These are phyloP conservation scores for Yamadazyma songkhlaensis DNA, from an alignment of 1,139 yeast genomes.

Conservation along the genomic window DNA sequence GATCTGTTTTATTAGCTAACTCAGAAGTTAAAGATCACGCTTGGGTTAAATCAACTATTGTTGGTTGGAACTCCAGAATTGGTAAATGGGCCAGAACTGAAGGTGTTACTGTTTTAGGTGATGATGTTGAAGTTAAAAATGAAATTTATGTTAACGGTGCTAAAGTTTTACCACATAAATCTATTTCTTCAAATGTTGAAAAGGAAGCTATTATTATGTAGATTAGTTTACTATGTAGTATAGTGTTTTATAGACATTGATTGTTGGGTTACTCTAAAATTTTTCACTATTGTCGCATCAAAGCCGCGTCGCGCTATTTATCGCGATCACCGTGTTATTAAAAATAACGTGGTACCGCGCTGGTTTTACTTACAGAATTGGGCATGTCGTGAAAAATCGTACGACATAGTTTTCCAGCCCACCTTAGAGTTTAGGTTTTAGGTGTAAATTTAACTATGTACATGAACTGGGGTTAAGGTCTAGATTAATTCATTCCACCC, in stretches of 20 bases:
- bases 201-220: slow-evolving; percentile 97
- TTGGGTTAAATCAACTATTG: slow-evolving; percentile 95
- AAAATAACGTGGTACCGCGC: too few species aligned
- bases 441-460: too few species aligned
- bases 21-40: slow-evolving; percentile 96
- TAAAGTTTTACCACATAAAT: slow-evolving; percentile 97
- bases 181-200: slow-evolving; percentile 94
- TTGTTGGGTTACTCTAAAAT: neutral
- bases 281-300: too few species aligned
- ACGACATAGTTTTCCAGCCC: too few species aligned
- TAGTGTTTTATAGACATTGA: slow-evolving; percentile 1
- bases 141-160: slow-evolving; percentile 99
- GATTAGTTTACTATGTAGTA: neutral
- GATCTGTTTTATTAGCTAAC: slow-evolving; percentile 90
- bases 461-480: too few species aligned
- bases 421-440: too few species aligned
- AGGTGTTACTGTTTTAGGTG: slow-evolving; percentile 97
- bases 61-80: slow-evolving; percentile 98
- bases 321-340: too few species aligned
- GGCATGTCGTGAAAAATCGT: too few species aligned
- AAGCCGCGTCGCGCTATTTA: too few species aligned
- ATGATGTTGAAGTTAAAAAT: slow-evolving; percentile 97
- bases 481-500: slow-evolving; percentile 17
- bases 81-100: slow-evolving; percentile 99
- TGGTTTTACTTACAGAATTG: too few species aligned